Evolutionary conservation across 2,329 filamentous ascomycete species (phyloP), one percentile per base, ranked within the genome.

Genomic region (Phoma sp.): DNA sequence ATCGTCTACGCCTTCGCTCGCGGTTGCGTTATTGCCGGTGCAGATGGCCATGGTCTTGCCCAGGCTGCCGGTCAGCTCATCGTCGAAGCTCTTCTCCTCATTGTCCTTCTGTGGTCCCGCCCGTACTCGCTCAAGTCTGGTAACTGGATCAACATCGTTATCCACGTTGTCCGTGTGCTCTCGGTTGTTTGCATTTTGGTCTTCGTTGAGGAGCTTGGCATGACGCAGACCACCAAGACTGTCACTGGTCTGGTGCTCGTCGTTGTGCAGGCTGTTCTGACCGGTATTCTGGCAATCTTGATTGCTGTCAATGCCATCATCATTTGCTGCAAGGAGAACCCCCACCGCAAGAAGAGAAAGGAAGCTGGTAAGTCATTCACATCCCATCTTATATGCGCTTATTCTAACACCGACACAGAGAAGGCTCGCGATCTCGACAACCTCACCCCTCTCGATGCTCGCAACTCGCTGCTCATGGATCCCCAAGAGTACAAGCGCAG

Each of bases 201-300:
- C 45, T 99, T 98, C 67, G 93, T 98, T 23, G 90, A 98, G 72
- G 89, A 98, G 77, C 87, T 99, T 47, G 91, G 90, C 52, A 88
- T 99, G 64, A 84, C 87, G 5, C 88, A 97, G 75, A 96, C 93
- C 9, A 97, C 93, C 9, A 92, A 97, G 80, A 98, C 95, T 0
- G 85, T 98, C 42, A 93, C 91, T 14, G 95, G 95, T 49, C 86
- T 98, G n/a, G 91, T 92, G 14, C 83, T 99, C 54, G 95, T 98
- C 62, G 91, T 88, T n/a, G 83, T 98, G 5, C 95, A 99, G 77
- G 91, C 91, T 0, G 84, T 88, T 0, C 79, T 99, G 62, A 96
- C 93, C 5, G 92, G 84, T 57, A 76, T 92, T 20, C 81, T 99
- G 51, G 93, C 91, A 3, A 89, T 98, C 45, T 82, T 98, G 25